A percentile compares a stretch with the other conserved stretches of the same genome.
phyloP scores from a whole-genome alignment of 805 yeast species.

The Osmozyma mogii region DNA sequence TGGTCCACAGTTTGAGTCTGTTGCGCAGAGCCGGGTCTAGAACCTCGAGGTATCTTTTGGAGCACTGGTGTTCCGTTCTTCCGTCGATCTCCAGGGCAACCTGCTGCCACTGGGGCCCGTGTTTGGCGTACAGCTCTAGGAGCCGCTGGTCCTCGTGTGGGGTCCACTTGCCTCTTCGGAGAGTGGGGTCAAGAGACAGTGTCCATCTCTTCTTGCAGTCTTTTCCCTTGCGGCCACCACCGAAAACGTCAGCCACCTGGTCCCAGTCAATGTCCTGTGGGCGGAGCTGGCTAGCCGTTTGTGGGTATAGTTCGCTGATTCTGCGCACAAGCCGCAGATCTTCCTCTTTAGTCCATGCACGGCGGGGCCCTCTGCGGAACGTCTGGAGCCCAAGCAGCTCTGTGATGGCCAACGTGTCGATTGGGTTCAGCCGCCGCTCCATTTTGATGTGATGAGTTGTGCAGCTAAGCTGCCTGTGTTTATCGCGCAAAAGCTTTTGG shows the following conservation, averaged over 20 bases:
- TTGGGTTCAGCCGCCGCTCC: too few relatives aligned
- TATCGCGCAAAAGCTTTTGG: too few relatives aligned
- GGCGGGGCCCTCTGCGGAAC: constrained; percentile 52
- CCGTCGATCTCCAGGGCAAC: constrained; percentile 72
- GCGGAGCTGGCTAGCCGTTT: constrained; percentile 15
- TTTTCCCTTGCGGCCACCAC: constrained; percentile 51
- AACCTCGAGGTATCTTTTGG: constrained; percentile 83
- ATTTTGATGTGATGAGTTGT: too few relatives aligned
- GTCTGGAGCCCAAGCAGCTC: constrained; percentile 71
- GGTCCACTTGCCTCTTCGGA: constrained; percentile 85
- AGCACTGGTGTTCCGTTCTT: constrained; percentile 91
- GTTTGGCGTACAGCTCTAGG: constrained; percentile 51
- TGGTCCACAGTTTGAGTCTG: constrained; percentile 70
- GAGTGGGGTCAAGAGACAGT: constrained; percentile 73
- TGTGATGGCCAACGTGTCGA: constrained; percentile 53
- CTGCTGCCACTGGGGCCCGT: constrained; percentile 83
- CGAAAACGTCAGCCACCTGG: constrained; percentile 36
- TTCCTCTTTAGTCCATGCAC: constrained; percentile 72
- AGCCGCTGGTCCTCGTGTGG: constrained; percentile 65
- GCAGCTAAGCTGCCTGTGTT: too few relatives aligned
- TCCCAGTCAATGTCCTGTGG: constrained; percentile 57
- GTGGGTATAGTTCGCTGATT: constrained; percentile 29
- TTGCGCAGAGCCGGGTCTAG: constrained; percentile 75
- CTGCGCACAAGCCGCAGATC: constrained; percentile 45
- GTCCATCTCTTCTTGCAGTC: constrained; percentile 87